These are phyloP conservation scores for Psilocybe azurescens DNA, from an alignment of 768 basidiomycete species.

Conservation along the genomic window DNA sequence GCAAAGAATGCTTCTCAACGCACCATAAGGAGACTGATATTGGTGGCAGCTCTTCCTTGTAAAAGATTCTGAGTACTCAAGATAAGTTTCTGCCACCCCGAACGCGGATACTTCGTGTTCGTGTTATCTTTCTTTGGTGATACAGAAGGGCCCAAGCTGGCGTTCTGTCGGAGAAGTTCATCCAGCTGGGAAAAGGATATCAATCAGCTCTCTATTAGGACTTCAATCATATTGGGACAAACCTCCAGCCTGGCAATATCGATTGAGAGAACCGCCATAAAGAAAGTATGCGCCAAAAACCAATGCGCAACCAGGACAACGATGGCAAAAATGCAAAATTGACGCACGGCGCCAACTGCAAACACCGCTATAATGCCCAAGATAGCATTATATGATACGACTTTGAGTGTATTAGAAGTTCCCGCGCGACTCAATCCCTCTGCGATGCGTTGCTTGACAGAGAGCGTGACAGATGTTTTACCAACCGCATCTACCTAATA, in stretches of 20 bases:
- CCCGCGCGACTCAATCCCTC: slow-evolving; percentile 90
- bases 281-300: slow-evolving; percentile 97
- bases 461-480: slow-evolving; percentile 81
- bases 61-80: slow-evolving; percentile 51
- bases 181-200: slow-evolving; percentile 59
- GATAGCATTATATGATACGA: slow-evolving; percentile 83
- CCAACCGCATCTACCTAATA: slow-evolving; percentile 81
- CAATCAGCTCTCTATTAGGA: slow-evolving; percentile 3
- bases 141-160: slow-evolving; percentile 54
- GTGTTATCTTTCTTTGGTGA: slow-evolving; percentile 30
- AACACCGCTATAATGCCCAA: slow-evolving; percentile 78
- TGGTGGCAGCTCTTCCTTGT: slow-evolving; percentile 72
- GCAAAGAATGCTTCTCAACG: slow-evolving; percentile 25
- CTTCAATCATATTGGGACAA: slow-evolving; percentile 27
- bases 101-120: slow-evolving; percentile 43
- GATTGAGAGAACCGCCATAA: slow-evolving; percentile 92
- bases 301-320: slow-evolving; percentile 96
- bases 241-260: slow-evolving; percentile 94
- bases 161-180: slow-evolving; percentile 81
- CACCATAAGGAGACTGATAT: slow-evolving; percentile 83
- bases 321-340: slow-evolving; percentile 93
- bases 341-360: slow-evolving; percentile 81
- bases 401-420: slow-evolving; percentile 90
- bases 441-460: slow-evolving; percentile 92
- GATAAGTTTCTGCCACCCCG: slow-evolving; percentile 50